Evolutionary conservation across 345 rosid genomes (phyloP), one percentile per base, ranked within the genome.

Genomic region (Excoecaria agallocha): DNA sequence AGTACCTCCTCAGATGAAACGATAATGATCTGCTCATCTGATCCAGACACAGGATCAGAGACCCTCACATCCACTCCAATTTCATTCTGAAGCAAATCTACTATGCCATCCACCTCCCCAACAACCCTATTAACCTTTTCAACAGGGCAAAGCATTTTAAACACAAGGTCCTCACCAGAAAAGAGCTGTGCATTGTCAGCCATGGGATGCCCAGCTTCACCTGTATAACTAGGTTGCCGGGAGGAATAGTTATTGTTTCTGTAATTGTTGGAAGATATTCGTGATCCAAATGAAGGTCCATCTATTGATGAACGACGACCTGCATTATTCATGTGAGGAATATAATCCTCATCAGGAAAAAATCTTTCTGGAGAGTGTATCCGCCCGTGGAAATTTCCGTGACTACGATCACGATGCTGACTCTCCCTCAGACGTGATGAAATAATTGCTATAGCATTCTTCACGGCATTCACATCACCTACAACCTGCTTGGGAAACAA

Each of bases 1-100:
- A 39, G 59, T 84, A 96, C 99, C 99, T 96, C 99, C 57, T 91
- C 97, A 4, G 99, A 96, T 80, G 92, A 90, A 78, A 96, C 79
- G 71, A 82, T 87, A 56, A 96, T 85, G 11, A 96, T 88, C 85
- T 89, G 97, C 73, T 96, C 98, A 78, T 91, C 95, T 54, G 95
- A 91, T 55, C 97, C 99, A 67, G 87, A 82, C 67, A 91, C 85
- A 39, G 91, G 95, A 76, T 89, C 95, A 74, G 86, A 77, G 72
- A 96, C 86, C 82, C 83, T 90, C 46, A 96, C 85, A 76, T 93
- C 99, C 74, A 96, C 99, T 54, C 97, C 98, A 71, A 96, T 82
- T 72, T 91, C 97, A 79, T 93, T 89, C 63, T 88, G 91, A 74
- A 96, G 98, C 84, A 93, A 78, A 68, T 90, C 93, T 37, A 90